A percentile compares a stretch with the other conserved stretches of the same genome.
Conservation (phyloP, 2,329 filamentous ascomycete species). For the Exophiala phaeomuriformis region DNA sequence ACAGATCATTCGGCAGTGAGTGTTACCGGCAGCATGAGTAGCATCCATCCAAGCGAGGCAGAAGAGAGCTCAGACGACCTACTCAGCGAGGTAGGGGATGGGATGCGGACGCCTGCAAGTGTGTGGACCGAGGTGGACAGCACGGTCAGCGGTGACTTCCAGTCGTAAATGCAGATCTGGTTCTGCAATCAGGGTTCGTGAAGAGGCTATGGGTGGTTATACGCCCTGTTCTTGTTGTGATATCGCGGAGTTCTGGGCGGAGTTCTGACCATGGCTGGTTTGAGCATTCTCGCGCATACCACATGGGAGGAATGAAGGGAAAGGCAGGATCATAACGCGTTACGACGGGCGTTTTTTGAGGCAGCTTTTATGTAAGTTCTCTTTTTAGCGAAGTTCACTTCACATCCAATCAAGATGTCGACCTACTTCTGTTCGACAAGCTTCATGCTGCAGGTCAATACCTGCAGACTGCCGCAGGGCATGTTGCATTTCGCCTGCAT, state of each 20-base stretch:
- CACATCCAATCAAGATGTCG: too few species aligned
- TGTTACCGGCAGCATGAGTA: slow-evolving; percentile 19
- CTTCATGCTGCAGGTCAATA: neutral
- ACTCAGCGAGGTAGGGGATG: slow-evolving; percentile 29
- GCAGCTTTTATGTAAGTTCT: too few species aligned
- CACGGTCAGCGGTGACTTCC: slow-evolving; percentile 28
- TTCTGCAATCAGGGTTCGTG: neutral
- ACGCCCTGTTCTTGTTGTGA: neutral
- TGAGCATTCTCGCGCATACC: too few species aligned
- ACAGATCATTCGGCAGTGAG: slow-evolving; percentile 19
- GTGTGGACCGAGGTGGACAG: slow-evolving; percentile 32
- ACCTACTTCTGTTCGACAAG: too few species aligned
- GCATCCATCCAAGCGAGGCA: slow-evolving; percentile 24
- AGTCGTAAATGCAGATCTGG: slow-evolving; percentile 7
- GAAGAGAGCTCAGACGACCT: slow-evolving; percentile 28
- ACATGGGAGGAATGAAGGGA: too few species aligned
- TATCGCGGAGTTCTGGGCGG: neutral
- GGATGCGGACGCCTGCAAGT: slow-evolving; percentile 30
- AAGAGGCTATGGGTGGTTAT: neutral
- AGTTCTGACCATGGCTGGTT: neutral
- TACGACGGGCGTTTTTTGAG: too few species aligned
- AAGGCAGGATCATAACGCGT: too few species aligned
- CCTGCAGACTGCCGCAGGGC: neutral
- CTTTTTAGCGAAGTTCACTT: too few species aligned
- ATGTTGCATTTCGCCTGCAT: neutral